Base-by-base conservation (phyloP, 2,329 filamentous ascomycete species). In the Colletotrichum sp. region DNA sequence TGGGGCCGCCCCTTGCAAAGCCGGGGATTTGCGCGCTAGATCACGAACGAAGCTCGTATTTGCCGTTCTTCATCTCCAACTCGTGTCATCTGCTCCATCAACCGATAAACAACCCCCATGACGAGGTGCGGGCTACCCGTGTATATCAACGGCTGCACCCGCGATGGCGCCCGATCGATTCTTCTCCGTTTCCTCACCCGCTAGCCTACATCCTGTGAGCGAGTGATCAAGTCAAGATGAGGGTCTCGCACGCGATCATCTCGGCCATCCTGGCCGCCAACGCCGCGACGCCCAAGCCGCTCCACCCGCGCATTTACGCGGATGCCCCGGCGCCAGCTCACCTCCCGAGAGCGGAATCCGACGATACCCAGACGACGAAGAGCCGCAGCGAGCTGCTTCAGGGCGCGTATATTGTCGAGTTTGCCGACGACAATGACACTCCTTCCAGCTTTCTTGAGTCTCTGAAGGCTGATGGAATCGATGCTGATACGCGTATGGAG, bases 381-480 rank as follows among this genome's bases (percentile, higher is more conserved):
- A 48, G 22, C 62, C 28, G 62, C 36, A 57, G 30, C 18, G 57
- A 73, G 16, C 8, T 28, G 24, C 70, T 81, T 2, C 77, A 77
- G 10, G 80, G 80, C 39, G 78, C 77, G 30, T 81, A 79, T 62
- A 81, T 81, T 15, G 79, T 81, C 18, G 80, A 81, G 72, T 76
- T 81, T 12, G 76, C 79, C 24, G 77, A 77, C 32, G 69, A 77
- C 16, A 67, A 78, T 39, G 71, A 73, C 32, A 64, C 70, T 2
- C 30, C 76, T 13, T 44, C 65, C 5, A 73, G 75, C 13, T 76
- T 80, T 39, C 77, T 76, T 34, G 48, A 68, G 8, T 69, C 77
- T 1, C 78, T 80, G 6, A 52, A 59, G 16, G 71, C 75, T 6
- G 71, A 74, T 16, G 73, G 77, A 4, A 24, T 80, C 26, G 66